These are phyloP conservation scores for Chlorella sp. DNA, from an alignment of 139 green algal genomes.

Conservation along the genomic window DNA sequence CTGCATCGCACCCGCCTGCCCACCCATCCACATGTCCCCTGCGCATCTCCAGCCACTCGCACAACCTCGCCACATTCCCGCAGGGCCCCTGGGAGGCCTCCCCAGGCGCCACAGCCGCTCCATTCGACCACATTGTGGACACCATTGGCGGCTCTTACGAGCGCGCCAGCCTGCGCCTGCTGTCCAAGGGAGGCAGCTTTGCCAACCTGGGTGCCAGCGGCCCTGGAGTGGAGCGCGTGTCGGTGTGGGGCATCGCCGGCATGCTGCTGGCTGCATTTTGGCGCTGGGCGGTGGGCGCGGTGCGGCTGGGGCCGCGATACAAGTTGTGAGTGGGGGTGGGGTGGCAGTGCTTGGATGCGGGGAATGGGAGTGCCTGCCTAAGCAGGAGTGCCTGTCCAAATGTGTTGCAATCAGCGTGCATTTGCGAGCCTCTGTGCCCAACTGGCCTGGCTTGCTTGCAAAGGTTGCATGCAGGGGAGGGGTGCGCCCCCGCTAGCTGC, in stretches of 20 bases:
- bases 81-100: slow-evolving; percentile 13
- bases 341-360: not conserved
- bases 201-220: not conserved
- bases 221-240: not conserved
- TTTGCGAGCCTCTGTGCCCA: too few species aligned
- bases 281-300: not conserved
- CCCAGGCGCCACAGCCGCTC: not conserved
- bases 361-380: too few species aligned
- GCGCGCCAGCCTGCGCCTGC: slow-evolving; percentile 18
- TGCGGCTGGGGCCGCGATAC: slow-evolving; percentile 25
- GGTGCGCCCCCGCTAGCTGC: too few species aligned
- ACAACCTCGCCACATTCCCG: too few species aligned
- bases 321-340: slow-evolving; percentile 15
- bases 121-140: slow-evolving; percentile 3
- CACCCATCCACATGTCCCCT: too few species aligned
- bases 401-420: too few species aligned
- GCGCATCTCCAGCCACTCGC: too few species aligned
- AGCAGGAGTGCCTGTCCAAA: too few species aligned
- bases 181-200: slow-evolving; percentile 9
- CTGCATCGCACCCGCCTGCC: not conserved
- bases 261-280: not conserved
- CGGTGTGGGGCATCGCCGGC: not conserved
- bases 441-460: too few species aligned
- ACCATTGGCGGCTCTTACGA: slow-evolving; percentile 39
- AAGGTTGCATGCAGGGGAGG: too few species aligned